Evolutionary conservation across 352 stramenopile species (phyloP).

Genomic region (Pythium biforme): DNA sequence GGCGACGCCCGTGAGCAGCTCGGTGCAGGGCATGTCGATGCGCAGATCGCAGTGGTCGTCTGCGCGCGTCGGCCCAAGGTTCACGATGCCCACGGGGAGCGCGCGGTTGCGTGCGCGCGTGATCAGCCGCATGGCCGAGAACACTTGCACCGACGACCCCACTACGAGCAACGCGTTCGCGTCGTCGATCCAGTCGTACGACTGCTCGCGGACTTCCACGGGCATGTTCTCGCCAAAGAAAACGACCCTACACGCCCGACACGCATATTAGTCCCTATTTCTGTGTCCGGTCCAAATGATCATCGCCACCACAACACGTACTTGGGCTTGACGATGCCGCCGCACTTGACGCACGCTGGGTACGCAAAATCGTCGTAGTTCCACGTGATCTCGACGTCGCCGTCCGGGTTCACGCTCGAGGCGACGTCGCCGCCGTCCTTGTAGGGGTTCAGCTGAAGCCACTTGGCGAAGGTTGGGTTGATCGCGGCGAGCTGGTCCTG

Average conservation of each 20-base stretch:
- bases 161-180: conserved; percentile 91
- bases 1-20: conserved; percentile 46
- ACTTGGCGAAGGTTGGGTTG: conserved; percentile 74
- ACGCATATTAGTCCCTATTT: no score
- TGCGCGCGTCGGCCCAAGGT: conserved; percentile 83
- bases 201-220: conserved; percentile 59
- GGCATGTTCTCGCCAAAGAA: conserved; percentile 98
- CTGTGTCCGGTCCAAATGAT: no score
- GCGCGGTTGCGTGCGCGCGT: conserved; percentile 61
- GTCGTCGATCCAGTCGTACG: conserved; percentile 67
- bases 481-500: conserved; percentile 77
- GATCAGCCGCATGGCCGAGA: conserved; percentile 93
- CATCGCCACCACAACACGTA: conserved; percentile 24
- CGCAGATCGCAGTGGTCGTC: conserved; percentile 80
- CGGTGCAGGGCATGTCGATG: conserved; percentile 59
- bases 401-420: conserved; percentile 91
- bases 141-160: conserved; percentile 93
- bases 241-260: conserved; percentile 89
- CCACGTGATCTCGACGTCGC: conserved; percentile 90
- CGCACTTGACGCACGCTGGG: conserved; percentile 63
- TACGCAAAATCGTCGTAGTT: conserved; percentile 86
- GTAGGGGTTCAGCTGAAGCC: conserved; percentile 34
- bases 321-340: conserved; percentile 81
- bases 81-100: conserved; percentile 85
- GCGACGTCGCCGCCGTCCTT: conserved; percentile 52